A percentile compares a stretch with the other conserved stretches of the same genome.
Conservation (phyloP, 164 flowering plant genomes). For the Sedum album region DNA sequence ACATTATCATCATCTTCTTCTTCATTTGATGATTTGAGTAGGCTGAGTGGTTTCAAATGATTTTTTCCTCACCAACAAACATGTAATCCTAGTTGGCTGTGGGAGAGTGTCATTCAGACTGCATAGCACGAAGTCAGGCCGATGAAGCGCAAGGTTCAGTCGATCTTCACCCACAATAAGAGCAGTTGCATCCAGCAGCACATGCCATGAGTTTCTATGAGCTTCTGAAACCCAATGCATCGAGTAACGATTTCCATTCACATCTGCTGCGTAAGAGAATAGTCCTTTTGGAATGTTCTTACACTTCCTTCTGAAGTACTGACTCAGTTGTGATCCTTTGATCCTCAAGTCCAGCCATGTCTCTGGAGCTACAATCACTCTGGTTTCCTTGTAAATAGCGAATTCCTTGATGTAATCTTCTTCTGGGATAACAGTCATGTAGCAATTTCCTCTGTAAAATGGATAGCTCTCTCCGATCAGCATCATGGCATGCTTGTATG, state of each 20-base stretch:
- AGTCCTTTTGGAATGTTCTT: conserved; percentile 62
- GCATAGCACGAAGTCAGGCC: conserved; percentile 68
- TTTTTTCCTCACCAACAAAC: conserved; percentile 54
- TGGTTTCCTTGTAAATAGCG: conserved; percentile 51
- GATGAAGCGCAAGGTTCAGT: conserved; percentile 51
- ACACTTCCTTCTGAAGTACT: conserved; percentile 61
- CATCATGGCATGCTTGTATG: conserved; percentile 57
- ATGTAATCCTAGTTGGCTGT: conserved; percentile 52
- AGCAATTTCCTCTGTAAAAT: conserved; percentile 48
- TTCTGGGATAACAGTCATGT: conserved; percentile 40
- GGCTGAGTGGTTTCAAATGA: conserved; percentile 40
- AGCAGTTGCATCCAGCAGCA: conserved; percentile 59
- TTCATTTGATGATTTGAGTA: neutral
- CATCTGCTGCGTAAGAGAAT: conserved; percentile 57
- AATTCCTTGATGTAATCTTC: conserved; percentile 47
- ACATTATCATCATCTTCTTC: too few relatives aligned
- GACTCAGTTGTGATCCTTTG: conserved; percentile 65
- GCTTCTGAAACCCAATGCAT: conserved; percentile 88
- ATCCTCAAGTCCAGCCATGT: conserved; percentile 63
- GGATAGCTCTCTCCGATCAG: conserved; percentile 78
- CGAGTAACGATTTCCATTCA: conserved; percentile 48
- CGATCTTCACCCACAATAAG: conserved; percentile 43
- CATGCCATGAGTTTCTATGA: conserved; percentile 68
- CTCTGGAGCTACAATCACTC: conserved; percentile 51
- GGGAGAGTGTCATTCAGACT: conserved; percentile 51